A percentile compares a stretch with the other conserved stretches of the same genome.
These are phyloP conservation scores for Diaporthe sp. DNA, from an alignment of 2,329 filamentous ascomycete genomes.

Conservation along the genomic window DNA sequence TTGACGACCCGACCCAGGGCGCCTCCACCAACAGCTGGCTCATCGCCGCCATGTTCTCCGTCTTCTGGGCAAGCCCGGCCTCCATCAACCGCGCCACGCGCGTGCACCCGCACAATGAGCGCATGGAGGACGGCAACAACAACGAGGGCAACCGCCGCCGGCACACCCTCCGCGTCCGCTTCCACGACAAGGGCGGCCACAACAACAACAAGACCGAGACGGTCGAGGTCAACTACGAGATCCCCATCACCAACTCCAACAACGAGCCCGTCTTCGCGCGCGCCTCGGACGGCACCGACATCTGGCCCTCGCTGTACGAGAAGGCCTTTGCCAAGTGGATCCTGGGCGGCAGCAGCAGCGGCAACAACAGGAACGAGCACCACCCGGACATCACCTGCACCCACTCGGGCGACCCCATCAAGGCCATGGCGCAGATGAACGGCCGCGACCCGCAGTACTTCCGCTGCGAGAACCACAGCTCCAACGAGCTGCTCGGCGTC, in stretches of 20 bases:
- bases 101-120: conserved; percentile 42
- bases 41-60: conserved; percentile 60
- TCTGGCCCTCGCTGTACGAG: conserved; percentile 62
- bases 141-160: conserved; percentile 39
- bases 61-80: conserved; percentile 60
- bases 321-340: conserved; percentile 64
- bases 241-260: conserved; percentile 60
- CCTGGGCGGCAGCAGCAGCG: conserved; percentile 44
- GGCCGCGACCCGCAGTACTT: conserved; percentile 37
- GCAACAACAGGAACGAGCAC: conserved; percentile 44
- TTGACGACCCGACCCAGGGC: conserved; percentile 60
- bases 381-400: conserved; percentile 58
- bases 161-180: conserved; percentile 50
- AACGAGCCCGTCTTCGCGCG: conserved; percentile 59
- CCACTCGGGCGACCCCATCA: conserved; percentile 58
- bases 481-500: conserved; percentile 53
- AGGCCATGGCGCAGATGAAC: conserved; percentile 60
- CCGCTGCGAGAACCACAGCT: conserved; percentile 33
- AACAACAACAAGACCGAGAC: conserved; percentile 47
- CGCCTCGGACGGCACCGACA: conserved; percentile 56
- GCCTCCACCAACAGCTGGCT: conserved; percentile 59
- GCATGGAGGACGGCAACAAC: conserved; percentile 42
- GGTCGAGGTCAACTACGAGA: conserved; percentile 59
- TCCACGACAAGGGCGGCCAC: conserved; percentile 61
- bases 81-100: conserved; percentile 55